Evolutionary conservation across 164 flowering plant genomes (phyloP).

Genomic region (Berberis thunbergii): DNA sequence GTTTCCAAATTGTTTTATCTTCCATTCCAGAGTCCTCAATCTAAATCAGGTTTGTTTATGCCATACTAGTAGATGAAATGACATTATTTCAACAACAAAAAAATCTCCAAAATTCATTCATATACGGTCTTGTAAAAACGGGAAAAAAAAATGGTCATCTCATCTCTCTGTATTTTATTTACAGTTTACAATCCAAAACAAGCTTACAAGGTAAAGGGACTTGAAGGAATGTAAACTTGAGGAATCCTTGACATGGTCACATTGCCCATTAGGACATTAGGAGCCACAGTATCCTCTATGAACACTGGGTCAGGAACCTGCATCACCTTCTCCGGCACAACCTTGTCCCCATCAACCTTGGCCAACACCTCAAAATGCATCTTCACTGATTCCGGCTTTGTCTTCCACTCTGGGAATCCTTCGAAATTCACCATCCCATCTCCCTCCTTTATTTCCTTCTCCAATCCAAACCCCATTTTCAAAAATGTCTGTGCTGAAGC

Average conservation of each 20-base stretch:
- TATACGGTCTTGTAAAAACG: too few relatives aligned
- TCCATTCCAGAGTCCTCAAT: too few relatives aligned
- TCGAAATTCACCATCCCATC: slow-evolving; percentile 28
- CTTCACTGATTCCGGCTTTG: slow-evolving; percentile 58
- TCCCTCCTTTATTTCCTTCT: slow-evolving; percentile 60
- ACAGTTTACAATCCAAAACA: not conserved
- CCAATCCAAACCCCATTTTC: slow-evolving; percentile 69
- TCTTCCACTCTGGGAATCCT: slow-evolving; percentile 64
- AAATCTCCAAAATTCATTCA: too few relatives aligned
- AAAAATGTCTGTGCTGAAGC: slow-evolving; percentile 79
- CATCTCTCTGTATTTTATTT: not conserved
- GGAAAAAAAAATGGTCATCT: not conserved
- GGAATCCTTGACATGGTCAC: slow-evolving; percentile 48
- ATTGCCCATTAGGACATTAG: slow-evolving; percentile 45
- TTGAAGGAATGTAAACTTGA: slow-evolving; percentile 39
- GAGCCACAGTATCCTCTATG: slow-evolving; percentile 50
- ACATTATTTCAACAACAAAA: too few relatives aligned
- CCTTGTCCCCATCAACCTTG: slow-evolving; percentile 73
- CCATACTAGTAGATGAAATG: too few relatives aligned
- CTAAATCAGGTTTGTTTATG: too few relatives aligned
- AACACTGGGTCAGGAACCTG: slow-evolving; percentile 48
- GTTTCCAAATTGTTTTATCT: too few relatives aligned
- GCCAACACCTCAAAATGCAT: slow-evolving; percentile 91
- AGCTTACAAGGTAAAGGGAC: slow-evolving; percentile 41
- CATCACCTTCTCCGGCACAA: slow-evolving; percentile 64